Conservation (phyloP, 2,329 filamentous ascomycete species). For the Microsporum audouinii region DNA sequence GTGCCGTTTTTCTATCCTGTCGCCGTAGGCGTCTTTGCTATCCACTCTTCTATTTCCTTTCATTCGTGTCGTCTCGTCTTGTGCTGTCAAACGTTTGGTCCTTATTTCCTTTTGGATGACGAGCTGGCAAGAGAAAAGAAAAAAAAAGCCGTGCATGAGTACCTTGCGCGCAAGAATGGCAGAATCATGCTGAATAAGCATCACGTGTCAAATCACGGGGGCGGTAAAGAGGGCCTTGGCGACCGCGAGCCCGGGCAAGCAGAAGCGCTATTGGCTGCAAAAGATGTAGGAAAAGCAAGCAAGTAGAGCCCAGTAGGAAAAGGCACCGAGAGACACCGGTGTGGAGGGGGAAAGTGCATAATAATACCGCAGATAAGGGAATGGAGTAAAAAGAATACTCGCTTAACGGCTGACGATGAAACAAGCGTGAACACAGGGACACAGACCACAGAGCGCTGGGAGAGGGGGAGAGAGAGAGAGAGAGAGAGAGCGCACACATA, state of each 20-base stretch:
- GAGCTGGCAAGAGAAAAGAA: slow-evolving; percentile 6
- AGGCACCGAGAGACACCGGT: neutral
- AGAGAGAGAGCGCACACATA: neutral
- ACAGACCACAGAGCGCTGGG: too few species aligned
- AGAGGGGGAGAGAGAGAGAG: neutral
- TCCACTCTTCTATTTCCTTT: neutral
- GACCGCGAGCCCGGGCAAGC: neutral
- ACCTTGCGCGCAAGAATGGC: slow-evolving; percentile 2
- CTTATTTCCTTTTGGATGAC: too few species aligned
- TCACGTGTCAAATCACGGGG: slow-evolving; percentile 1
- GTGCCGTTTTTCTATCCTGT: neutral
- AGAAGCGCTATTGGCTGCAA: neutral
- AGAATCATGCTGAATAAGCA: neutral
- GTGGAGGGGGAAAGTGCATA: neutral
- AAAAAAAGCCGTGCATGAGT: neutral
- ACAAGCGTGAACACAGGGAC: neutral
- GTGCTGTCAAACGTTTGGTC: too few species aligned
- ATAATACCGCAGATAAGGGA: neutral
- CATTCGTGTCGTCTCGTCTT: too few species aligned
- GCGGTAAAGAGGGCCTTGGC: neutral
- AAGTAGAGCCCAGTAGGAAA: neutral
- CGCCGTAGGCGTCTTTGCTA: neutral
- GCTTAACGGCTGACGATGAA: neutral
- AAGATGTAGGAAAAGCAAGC: neutral
- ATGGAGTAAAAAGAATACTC: neutral